These are phyloP conservation scores for Cymodocea nodosa DNA, from an alignment of 116 monocot species.

Conservation along the genomic window DNA sequence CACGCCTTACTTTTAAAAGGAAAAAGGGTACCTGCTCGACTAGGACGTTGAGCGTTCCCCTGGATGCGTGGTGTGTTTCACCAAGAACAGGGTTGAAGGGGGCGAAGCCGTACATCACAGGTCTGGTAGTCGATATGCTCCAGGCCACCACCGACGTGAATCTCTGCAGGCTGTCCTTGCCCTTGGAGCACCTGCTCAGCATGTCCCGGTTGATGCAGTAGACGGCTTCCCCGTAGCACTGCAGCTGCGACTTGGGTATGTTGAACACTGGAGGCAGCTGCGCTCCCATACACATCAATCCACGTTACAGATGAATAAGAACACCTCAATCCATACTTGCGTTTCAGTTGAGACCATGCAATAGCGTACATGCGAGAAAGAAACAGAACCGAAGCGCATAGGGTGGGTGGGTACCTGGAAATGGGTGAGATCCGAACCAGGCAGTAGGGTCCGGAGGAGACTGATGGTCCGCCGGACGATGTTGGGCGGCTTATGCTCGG, in stretches of 20 bases:
- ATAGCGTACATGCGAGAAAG: too few species aligned
- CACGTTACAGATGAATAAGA: too few species aligned
- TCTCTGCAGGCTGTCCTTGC: conserved; percentile 51
- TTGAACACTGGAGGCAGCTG: conserved; percentile 89
- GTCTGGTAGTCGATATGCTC: conserved; percentile 76
- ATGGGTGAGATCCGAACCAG: conserved; percentile 23
- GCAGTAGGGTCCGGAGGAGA: conserved; percentile 14
- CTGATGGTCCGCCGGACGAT: conserved; percentile 16
- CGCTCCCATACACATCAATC: neutral
- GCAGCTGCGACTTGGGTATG: conserved; percentile 95
- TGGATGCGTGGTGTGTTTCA: conserved; percentile 94
- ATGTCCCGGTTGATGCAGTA: conserved; percentile 56
- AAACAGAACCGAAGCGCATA: too few species aligned
- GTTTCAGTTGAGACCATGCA: too few species aligned
- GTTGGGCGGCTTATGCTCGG: conserved; percentile 12
- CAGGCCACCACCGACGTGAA: conserved; percentile 69
- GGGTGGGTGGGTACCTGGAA: conserved; percentile 11
- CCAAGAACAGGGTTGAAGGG: conserved; percentile 93
- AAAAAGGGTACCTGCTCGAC: conserved; percentile 57
- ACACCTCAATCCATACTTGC: too few species aligned
- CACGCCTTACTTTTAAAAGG: too few species aligned
- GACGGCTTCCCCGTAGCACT: conserved; percentile 73
- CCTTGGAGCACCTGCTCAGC: conserved; percentile 44
- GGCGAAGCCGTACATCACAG: conserved; percentile 58
- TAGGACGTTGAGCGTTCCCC: conserved; percentile 65